Base-by-base conservation (phyloP, 2,329 filamentous ascomycete genomes). In the Epichloe aotearoae region DNA sequence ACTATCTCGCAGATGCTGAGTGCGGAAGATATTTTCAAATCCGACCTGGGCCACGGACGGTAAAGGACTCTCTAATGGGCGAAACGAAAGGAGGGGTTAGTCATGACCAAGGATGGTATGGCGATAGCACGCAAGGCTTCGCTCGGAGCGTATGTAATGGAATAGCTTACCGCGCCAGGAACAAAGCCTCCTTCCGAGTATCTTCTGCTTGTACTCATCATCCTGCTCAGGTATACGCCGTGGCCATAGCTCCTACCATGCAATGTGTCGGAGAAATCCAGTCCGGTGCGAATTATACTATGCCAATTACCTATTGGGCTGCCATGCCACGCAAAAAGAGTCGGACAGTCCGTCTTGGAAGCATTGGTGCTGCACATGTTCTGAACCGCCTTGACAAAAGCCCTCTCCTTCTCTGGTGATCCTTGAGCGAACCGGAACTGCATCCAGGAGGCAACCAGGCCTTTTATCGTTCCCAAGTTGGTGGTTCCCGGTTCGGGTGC, bases 391-490 rank as follows among this genome's bases (percentile, higher is more conserved):
- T 79, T 66, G 6, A 81, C 69, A 61, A 96, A 95, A 2, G 79
- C 74, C 36, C 83, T 73, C 62, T 96, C 90, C 60, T 90, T 94
- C 60, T 95, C 88, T 0, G 88, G 88, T 0, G 88, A 84, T 8
- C 89, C 90, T 71, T 95, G 91, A 0, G 85, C 83, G 58, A 96
- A 88, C 30, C 87, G 79, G 59, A 95, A 96, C 63, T 95, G 89
- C 51, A 87, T 72, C 75, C 82, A 91, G 2, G 36, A 41, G 4
- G 4, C n/a, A 3, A 37, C 23, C 40, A 46, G 20, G 34, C 33
- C 39, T 17, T 17, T n/a, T 1, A 47, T 50, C 8, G 17, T 20
- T 20, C 34, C 43, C 3, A 45, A 20, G 6, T 20, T 5, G 33
- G 26, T 15, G 30, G 40, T n/a, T 20, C 11, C 15, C 23, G 19